A percentile compares a stretch with the other conserved stretches of the same genome.
Conservation (phyloP, 2,329 filamentous ascomycete genomes). For the Cladosporium velox region DNA sequence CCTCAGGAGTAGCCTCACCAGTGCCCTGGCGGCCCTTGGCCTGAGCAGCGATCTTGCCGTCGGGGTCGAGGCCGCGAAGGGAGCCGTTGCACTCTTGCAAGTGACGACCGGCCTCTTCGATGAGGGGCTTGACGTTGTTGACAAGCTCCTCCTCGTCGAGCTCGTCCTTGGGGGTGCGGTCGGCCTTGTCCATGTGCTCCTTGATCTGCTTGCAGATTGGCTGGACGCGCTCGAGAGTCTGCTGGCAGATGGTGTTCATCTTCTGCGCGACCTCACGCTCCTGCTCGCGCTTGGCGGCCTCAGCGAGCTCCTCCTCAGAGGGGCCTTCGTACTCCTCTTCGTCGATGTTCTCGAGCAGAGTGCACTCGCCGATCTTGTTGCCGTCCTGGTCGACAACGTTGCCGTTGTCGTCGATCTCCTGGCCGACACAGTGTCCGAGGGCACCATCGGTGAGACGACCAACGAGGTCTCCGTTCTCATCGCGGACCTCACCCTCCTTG, state of each 20-base stretch:
- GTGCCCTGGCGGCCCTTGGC: constrained; percentile 79
- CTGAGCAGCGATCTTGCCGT: constrained; percentile 79
- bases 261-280: constrained; percentile 77
- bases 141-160: constrained; percentile 89
- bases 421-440: constrained; percentile 54
- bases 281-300: constrained; percentile 57
- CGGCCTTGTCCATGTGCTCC: constrained; percentile 77
- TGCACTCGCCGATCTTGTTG: constrained; percentile 65
- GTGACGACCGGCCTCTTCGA: constrained; percentile 81
- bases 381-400: constrained; percentile 58
- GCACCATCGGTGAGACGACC: constrained; percentile 54
- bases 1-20: constrained; percentile 76
- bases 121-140: constrained; percentile 79
- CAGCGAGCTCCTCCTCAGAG: constrained; percentile 55
- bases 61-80: constrained; percentile 84
- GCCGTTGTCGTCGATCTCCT: constrained; percentile 56
- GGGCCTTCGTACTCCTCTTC: constrained; percentile 59
- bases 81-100: constrained; percentile 83
- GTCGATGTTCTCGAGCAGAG: constrained; percentile 61
- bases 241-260: constrained; percentile 71
- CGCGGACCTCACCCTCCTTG: constrained; percentile 55
- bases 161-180: constrained; percentile 80
- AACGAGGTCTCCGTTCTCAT: constrained; percentile 53
- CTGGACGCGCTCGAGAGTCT: constrained; percentile 79
- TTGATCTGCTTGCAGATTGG: constrained; percentile 86